Percentiles rank a stretch among this genome's conserved stretches.
phyloP scores from a whole-genome alignment of 805 yeast genomes.

The Kazachstania psychrophila region DNA sequence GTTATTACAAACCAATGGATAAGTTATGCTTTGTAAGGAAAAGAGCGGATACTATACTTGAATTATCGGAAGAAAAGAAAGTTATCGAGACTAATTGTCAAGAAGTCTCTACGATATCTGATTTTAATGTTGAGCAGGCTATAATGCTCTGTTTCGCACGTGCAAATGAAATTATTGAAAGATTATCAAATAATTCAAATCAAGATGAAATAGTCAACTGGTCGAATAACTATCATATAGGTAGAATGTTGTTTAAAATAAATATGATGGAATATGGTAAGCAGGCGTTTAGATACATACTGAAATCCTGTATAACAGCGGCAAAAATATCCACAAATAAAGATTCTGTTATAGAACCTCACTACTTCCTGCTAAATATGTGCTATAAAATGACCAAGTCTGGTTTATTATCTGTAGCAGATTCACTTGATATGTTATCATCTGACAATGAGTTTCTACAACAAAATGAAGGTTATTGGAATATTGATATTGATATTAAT shows the following conservation, averaged over 20 bases:
- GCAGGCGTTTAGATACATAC: constrained; percentile 24
- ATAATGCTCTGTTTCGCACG: constrained; percentile 19
- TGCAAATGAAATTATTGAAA: constrained; percentile 18
- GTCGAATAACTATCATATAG: constrained; percentile 48
- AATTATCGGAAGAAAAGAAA: constrained; percentile 14
- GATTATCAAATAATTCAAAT: constrained; percentile 16
- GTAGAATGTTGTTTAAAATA: constrained; percentile 51
- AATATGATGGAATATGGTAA: constrained; percentile 15
- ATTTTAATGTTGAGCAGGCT: constrained; percentile 24
- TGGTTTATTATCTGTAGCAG: constrained; percentile 28
- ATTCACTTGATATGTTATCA: constrained; percentile 36
- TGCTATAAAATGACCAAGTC: constrained; percentile 45
- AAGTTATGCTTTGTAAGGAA: constrained; percentile 42
- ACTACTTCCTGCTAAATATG: constrained; percentile 52
- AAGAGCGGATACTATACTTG: constrained; percentile 9
- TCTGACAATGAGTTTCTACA: constrained; percentile 29
- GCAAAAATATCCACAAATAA: constrained; percentile 28
- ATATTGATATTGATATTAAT: constrained; percentile 8
- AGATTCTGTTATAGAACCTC: constrained; percentile 69
- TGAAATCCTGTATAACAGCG: constrained; percentile 39
- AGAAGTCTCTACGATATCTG: constrained; percentile 16
- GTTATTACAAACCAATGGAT: constrained; percentile 54
- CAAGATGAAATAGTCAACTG: constrained; percentile 37
- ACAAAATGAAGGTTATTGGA: constrained; percentile 18
- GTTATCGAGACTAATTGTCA: constrained; percentile 7